A percentile compares a stretch with the other conserved stretches of the same genome.
phyloP scores from a whole-genome alignment of 2,329 filamentous ascomycete genomes.

The Trichoderma lentiforme region DNA sequence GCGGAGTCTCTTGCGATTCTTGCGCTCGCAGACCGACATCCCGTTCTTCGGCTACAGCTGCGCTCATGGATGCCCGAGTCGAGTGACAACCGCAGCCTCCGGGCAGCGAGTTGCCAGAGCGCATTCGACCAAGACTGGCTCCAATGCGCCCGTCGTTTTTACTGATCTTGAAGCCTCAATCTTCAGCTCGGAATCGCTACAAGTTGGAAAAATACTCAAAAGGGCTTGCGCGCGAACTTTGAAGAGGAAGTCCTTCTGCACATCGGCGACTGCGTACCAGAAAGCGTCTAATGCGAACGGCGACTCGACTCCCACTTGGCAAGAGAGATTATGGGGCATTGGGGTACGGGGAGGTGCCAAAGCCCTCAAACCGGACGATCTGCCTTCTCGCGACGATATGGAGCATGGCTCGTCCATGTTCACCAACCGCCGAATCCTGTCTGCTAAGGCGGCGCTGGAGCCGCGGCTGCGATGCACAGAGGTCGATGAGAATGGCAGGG shows the following conservation, averaged over 20 bases:
- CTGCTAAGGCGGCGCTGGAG: slow-evolving; percentile 76
- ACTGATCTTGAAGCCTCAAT: slow-evolving; percentile 31
- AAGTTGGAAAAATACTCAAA: slow-evolving; percentile 19
- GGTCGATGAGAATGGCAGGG: slow-evolving; percentile 86
- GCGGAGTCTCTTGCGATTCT: slow-evolving; percentile 63
- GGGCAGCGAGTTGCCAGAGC: slow-evolving; percentile 12
- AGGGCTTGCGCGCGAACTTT: slow-evolving; percentile 12
- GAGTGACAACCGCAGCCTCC: neutral
- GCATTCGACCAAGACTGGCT: slow-evolving; percentile 12
- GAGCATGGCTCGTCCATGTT: slow-evolving; percentile 57
- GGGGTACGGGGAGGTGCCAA: slow-evolving; percentile 36
- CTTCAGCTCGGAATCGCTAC: slow-evolving; percentile 26
- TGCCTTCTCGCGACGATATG: slow-evolving; percentile 58
- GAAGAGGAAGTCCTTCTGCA: slow-evolving; percentile 28
- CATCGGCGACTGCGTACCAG: slow-evolving; percentile 23
- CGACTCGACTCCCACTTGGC: slow-evolving; percentile 38
- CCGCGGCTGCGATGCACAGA: slow-evolving; percentile 89
- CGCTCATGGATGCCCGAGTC: neutral
- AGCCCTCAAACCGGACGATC: slow-evolving; percentile 54
- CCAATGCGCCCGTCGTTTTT: neutral
- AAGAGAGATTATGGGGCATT: slow-evolving; percentile 48
- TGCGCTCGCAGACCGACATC: slow-evolving; percentile 66
- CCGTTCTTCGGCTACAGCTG: slow-evolving; percentile 48
- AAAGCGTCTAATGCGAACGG: slow-evolving; percentile 25
- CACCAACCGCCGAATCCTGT: slow-evolving; percentile 65